phyloP scores from a whole-genome alignment of 306 rosid species.

The Castanospermum australe region DNA sequence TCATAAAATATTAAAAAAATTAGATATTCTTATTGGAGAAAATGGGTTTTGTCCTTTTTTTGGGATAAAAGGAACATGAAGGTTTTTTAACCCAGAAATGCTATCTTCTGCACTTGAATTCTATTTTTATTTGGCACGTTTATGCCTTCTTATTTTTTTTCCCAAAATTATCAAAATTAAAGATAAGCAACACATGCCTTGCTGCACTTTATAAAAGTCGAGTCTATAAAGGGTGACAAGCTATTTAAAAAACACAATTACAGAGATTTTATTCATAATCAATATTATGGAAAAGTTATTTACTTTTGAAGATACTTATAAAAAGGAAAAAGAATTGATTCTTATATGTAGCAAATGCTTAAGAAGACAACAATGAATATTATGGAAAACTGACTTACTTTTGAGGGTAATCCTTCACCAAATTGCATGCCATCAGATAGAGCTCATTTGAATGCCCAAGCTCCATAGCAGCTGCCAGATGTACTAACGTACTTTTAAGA shows the following conservation, averaged over 20 bases:
- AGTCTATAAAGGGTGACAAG: not conserved
- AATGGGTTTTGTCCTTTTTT: not conserved
- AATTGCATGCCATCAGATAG: constrained; percentile 92
- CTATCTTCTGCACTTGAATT: not conserved
- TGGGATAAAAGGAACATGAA: not conserved
- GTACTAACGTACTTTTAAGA: constrained; percentile 85
- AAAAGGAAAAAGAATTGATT: not conserved
- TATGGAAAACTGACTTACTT: constrained; percentile 44
- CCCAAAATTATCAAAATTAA: not conserved
- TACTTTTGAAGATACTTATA: too few relatives aligned
- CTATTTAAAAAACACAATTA: not conserved
- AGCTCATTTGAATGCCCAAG: constrained; percentile 98
- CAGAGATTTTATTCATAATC: too few relatives aligned
- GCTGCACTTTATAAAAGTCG: not conserved
- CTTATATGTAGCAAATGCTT: not conserved
- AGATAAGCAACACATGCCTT: not conserved
- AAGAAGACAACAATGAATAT: constrained; percentile 16
- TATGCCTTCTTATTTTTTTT: not conserved
- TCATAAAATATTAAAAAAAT: not conserved
- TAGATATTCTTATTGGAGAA: not conserved
- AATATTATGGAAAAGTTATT: too few relatives aligned
- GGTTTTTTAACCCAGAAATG: not conserved
- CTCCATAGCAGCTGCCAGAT: constrained; percentile 95
- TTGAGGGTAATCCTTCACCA: constrained; percentile 96
- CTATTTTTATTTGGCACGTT: not conserved